Conservation (phyloP, 2,329 filamentous ascomycete genomes). For the Apiospora pterosperma region DNA sequence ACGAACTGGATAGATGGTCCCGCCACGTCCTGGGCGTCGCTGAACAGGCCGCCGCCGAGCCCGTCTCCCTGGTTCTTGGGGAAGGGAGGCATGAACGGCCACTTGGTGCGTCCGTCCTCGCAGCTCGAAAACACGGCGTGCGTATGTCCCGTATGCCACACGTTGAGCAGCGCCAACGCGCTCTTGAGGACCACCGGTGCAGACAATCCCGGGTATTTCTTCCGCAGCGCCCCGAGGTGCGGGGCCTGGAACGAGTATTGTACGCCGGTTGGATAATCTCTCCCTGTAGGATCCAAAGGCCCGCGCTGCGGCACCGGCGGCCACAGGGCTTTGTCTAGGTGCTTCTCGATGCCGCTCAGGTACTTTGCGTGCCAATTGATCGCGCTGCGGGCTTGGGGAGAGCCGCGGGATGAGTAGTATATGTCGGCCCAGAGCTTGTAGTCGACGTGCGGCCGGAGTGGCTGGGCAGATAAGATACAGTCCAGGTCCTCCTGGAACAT, state of each 20-base stretch:
- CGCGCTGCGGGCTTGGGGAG: slow-evolving; percentile 10
- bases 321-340: slow-evolving; percentile 1
- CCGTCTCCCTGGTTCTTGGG: not conserved
- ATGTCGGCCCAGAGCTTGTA: slow-evolving; percentile 17
- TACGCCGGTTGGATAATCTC: slow-evolving; percentile 6
- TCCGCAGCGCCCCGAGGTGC: slow-evolving; percentile 10
- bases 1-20: slow-evolving; percentile 15
- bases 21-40: slow-evolving; percentile 14
- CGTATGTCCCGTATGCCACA: slow-evolving; percentile 11
- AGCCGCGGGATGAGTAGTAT: slow-evolving; percentile 12
- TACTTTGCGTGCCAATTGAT: slow-evolving; percentile 12
- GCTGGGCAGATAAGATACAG: not conserved
- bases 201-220: slow-evolving; percentile 7
- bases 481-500: not conserved
- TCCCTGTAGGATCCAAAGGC: slow-evolving; percentile 3
- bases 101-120: slow-evolving; percentile 13
- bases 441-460: slow-evolving; percentile 12
- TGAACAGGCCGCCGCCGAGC: slow-evolving; percentile 4
- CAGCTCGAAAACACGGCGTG: slow-evolving; percentile 15
- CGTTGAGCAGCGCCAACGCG: slow-evolving; percentile 12
- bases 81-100: slow-evolving; percentile 11
- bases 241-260: slow-evolving; percentile 11
- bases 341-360: not conserved
- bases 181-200: slow-evolving; percentile 12
- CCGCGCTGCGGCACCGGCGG: slow-evolving; percentile 3